Evolutionary conservation across 768 basidiomycete genomes (phyloP), one percentile per base, ranked within the genome.

Genomic region (Mycena leptocephala): DNA sequence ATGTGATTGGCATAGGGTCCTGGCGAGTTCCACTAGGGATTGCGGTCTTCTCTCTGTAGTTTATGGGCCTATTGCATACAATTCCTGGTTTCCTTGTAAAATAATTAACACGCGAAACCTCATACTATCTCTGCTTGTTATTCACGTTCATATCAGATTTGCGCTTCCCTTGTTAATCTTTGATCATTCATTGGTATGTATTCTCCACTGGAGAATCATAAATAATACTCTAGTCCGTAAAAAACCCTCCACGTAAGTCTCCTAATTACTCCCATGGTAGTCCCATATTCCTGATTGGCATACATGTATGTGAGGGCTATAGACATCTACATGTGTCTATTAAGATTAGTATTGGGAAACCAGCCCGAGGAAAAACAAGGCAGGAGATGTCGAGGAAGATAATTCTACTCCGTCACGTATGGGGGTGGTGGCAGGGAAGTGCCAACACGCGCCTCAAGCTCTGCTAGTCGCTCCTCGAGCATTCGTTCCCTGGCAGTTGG

Each of bases 391-490:
- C n/a, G n/a, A n/a, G n/a, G n/a, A n/a, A n/a, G n/a, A n/a, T n/a
- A n/a, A 46, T 46, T 18, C 18, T n/a, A 18, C 18, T 18, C 48
- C 48, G 48, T 13, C 30, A 24, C 11, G n/a, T 70, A 70, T 8
- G 58, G 51, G 7, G 72, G 63, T 0, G 72, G 63, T n/a, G 43
- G 22, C 18, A 30, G 41, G 32, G 33, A 48, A 2, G n/a, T 26
- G 11, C 26, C 48, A 10, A 63, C 41, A 4, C 26, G 70, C 46
- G 70, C 70, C 51, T 72, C 70, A 10, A 72, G 48, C 46, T 64
- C 61, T 10, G 70, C 70, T 7, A 72, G 46, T 0, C 70, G 46
- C 35, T 63, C 48, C 53, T 72, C 70, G 18, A 72, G 51, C 61
- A 64, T n/a, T 16, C 46, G 61, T 24, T 72, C 70, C 26, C 70